Conservation (phyloP, 495 filamentous ascomycete species). For the Podospora australis region DNA sequence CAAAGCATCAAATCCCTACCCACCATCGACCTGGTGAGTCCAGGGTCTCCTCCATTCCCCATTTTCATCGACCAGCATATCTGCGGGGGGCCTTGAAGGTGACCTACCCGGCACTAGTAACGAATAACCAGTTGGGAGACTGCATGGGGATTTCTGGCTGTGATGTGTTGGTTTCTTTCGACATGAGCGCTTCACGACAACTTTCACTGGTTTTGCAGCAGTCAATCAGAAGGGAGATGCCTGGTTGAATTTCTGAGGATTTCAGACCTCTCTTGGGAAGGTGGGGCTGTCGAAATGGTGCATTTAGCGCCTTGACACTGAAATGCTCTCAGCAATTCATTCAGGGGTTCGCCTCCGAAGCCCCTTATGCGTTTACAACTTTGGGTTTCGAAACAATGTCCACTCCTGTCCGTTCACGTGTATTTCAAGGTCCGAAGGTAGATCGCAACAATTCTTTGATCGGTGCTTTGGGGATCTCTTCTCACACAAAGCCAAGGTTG, state of each 20-base stretch:
- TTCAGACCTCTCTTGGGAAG: no score
- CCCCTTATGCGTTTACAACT: slow-evolving; percentile 3
- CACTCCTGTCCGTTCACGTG: not conserved
- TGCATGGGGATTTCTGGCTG: not conserved
- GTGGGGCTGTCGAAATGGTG: not conserved
- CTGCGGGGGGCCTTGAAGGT: not conserved
- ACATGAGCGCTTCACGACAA: no score
- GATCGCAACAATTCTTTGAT: no score
- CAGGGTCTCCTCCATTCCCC: not conserved
- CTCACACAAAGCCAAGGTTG: no score
- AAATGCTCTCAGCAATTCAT: no score
- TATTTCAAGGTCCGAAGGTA: not conserved
- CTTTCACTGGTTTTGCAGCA: no score
- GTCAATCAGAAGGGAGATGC: no score
- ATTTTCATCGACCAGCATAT: not conserved
- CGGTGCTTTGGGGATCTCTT: no score
- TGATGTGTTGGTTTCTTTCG: no score
- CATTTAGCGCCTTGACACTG: no score
- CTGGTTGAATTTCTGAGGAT: no score
- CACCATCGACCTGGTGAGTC: not conserved
- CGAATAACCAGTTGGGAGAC: not conserved
- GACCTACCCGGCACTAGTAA: not conserved
- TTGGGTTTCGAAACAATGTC: slow-evolving; percentile 6
- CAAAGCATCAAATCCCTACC: no score
- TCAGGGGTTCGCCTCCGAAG: slow-evolving; percentile 2